Conservation (phyloP, 257 asterid genomes). For the Gentiana straminea region DNA sequence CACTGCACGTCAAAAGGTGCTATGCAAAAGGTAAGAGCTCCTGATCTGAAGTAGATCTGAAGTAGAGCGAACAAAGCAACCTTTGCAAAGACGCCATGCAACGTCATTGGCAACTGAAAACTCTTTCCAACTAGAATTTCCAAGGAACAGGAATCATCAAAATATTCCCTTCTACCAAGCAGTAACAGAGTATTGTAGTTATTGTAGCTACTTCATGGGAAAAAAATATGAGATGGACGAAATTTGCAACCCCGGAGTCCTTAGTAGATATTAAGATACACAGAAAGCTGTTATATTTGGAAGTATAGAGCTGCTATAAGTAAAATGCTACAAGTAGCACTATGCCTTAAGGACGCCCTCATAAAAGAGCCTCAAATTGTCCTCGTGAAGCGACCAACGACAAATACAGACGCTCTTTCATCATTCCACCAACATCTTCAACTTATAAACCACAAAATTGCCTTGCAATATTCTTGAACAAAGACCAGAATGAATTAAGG, state of each 20-base stretch:
- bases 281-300: constrained; percentile 28
- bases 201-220: constrained; percentile 21
- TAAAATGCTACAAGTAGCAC: constrained; percentile 23
- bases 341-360: constrained; percentile 11
- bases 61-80: constrained; percentile 51
- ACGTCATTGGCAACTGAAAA: constrained; percentile 34
- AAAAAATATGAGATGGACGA: constrained; percentile 20
- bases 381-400: constrained; percentile 9
- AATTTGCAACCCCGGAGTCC: constrained; percentile 24
- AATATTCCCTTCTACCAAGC: constrained; percentile 41
- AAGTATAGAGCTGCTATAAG: constrained; percentile 37
- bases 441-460: constrained; percentile 30
- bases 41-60: constrained; percentile 58
- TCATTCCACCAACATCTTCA: constrained; percentile 32
- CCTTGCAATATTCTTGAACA: constrained; percentile 28
- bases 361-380: constrained; percentile 1
- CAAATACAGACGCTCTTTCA: constrained; percentile 6
- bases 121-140: constrained; percentile 25
- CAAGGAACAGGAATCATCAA: constrained; percentile 27
- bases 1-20: constrained; percentile 52
- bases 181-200: constrained; percentile 27
- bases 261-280: constrained; percentile 24
- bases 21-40: constrained; percentile 52
- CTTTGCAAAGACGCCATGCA: constrained; percentile 50
- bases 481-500: constrained; percentile 27